Percentiles rank a stretch among this genome's conserved stretches.
phyloP scores from a whole-genome alignment of 805 yeast genomes.

The Priceomyces castillae region DNA sequence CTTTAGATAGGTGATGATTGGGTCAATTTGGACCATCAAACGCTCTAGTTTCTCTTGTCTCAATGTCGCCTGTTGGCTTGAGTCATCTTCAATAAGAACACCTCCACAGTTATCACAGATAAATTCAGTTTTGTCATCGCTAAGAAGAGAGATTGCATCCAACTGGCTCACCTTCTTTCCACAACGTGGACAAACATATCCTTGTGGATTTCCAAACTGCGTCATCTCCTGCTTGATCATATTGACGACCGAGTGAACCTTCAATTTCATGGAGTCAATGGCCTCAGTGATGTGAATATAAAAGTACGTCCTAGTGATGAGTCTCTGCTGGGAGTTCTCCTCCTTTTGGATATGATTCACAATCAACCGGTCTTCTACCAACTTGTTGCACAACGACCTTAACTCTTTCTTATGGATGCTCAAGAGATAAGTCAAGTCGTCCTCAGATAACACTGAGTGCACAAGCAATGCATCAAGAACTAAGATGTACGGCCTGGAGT shows the following conservation, averaged over 20 bases:
- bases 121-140: slow-evolving; percentile 78
- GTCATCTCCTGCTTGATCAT: slow-evolving; percentile 77
- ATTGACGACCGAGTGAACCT: slow-evolving; percentile 82
- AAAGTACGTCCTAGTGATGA: slow-evolving; percentile 75
- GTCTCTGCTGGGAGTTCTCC: slow-evolving; percentile 54
- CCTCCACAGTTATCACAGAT: slow-evolving; percentile 82
- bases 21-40: slow-evolving; percentile 86
- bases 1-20: slow-evolving; percentile 78
- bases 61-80: slow-evolving; percentile 74
- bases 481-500: slow-evolving; percentile 76
- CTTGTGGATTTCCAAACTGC: slow-evolving; percentile 86
- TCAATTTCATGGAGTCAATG: slow-evolving; percentile 95
- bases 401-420: slow-evolving; percentile 86
- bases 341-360: slow-evolving; percentile 66
- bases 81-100: slow-evolving; percentile 80
- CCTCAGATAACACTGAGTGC: slow-evolving; percentile 90
- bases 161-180: slow-evolving; percentile 75
- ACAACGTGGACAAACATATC: slow-evolving; percentile 88
- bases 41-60: slow-evolving; percentile 79
- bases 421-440: slow-evolving; percentile 76
- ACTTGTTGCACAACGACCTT: slow-evolving; percentile 72
- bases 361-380: slow-evolving; percentile 81
- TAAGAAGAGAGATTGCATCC: slow-evolving; percentile 80
- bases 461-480: slow-evolving; percentile 82
- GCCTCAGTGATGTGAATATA: slow-evolving; percentile 90